Evolutionary conservation across 257 asterid genomes (phyloP), one percentile per base, ranked within the genome.

Genomic region (Ilex asprella): DNA sequence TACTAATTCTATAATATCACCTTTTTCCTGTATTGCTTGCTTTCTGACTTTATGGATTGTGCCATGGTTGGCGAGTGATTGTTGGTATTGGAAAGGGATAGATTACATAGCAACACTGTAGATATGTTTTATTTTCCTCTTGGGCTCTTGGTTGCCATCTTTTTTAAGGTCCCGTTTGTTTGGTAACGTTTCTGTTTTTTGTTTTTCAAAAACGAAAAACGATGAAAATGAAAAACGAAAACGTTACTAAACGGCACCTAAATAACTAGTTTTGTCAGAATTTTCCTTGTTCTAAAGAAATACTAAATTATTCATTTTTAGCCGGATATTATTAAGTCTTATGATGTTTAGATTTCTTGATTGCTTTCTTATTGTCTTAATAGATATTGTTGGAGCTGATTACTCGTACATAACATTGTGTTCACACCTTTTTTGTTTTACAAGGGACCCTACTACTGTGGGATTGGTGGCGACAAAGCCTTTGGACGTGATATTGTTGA

Each of bases 381-480:
- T 41, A 41, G 10, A 11, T 46, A 10, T 46, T 46, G 52, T 10
- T 46, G 13, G 0, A 10, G 52, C 13, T 10, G 52, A 10, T 14
- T 46, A 10, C 14, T 2, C 15, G 3, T 0, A 46, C 13, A 46
- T 46, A 12, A 46, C 0, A 14, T 10, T 7, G 13, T 3, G 4
- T 8, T 35, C 2, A 35, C 5, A 35, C 8, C 8, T 35, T 35
- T 35, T 35, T 4, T 35, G 41, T 49, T 12, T 0, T 12, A 49
- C 3, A 9, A 87, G 96, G 96, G 96, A 62, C 96, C 96, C 6
- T 87, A 87, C 78, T 87, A 87, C 44, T 87, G 96, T 46, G 91
- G 83, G 0, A 68, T 76, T 39, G 95, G 95, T 9, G 95, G 86
- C 1, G 95, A 85, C 30, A 87, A 87, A 73, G 89, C 96, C 10